phyloP scores from a whole-genome alignment of 305 asterid genomes.

The Solanum hybrid region DNA sequence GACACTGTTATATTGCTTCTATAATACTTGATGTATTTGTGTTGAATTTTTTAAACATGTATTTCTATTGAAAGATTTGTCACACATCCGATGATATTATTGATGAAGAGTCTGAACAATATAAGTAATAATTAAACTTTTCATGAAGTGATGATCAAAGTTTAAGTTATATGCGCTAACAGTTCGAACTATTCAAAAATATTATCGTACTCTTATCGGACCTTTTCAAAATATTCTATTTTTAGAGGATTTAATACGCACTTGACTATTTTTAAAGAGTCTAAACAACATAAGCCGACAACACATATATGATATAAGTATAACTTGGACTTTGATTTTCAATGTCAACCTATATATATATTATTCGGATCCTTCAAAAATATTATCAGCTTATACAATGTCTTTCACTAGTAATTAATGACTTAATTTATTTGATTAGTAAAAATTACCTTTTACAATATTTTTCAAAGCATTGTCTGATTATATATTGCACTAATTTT shows the following conservation, averaged over 20 bases:
- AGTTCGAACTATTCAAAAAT: background rate
- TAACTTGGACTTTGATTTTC: background rate
- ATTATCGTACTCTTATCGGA: fast-evolving
- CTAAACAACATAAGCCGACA: background rate
- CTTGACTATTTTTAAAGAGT: background rate
- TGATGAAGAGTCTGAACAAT: background rate
- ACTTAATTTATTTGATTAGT: background rate
- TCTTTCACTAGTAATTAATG: background rate
- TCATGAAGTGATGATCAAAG: background rate
- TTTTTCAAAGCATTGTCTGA: background rate
- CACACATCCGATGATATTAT: fast-evolving
- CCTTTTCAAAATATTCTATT: background rate
- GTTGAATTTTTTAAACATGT: background rate
- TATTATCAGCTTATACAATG: background rate
- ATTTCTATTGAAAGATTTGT: background rate
- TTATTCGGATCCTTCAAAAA: background rate
- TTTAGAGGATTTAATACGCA: background rate
- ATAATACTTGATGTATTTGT: background rate
- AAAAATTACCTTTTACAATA: background rate
- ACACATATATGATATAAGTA: too few relatives aligned
- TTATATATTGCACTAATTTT: background rate
- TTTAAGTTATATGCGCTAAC: background rate
- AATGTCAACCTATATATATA: background rate
- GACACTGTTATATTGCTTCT: background rate
- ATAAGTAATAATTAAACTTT: background rate